Evolutionary conservation across 805 yeast species (phyloP), one percentile per base, ranked within the genome.

Genomic region (Schwanniomyces sp.): DNA sequence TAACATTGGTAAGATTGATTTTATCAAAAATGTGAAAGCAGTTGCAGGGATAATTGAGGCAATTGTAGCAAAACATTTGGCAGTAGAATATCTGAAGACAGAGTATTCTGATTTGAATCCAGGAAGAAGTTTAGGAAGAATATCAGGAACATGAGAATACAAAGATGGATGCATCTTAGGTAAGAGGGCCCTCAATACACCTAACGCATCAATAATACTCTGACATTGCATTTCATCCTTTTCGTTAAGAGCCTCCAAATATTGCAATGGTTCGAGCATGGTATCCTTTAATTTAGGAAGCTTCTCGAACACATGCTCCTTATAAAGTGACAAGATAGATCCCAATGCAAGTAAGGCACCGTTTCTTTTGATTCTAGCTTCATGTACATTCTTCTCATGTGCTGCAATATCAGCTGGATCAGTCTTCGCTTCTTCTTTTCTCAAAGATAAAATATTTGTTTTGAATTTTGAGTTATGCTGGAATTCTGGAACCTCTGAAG

Each of bases 401-500:
- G 76, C 78, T 0, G 82, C 78, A 48, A 80, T 75, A 52, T 84
- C 91, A 12, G 78, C 76, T 5, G 85, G 81, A 50, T 82, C 85
- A 1, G 82, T 66, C 43, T 75, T 75, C 1, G 85, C 81, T 53
- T 88, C 95, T 55, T 90, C 97, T 56, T 88, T 89, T 46, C 81
- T 74, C 55, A 91, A 74, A 1, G 97, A 89, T 45, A 91, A 67
- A 10, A 92, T 85, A 11, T 70, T 70, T 40, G 79, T 81, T 14
- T 66, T 74, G 47, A 76, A 71, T 11, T 68, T 65, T 34, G 79
- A 78, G 55, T 88, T 87, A 40, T 86, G 84, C 12, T 75, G 74
- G 60, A 89, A 94, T 58, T 90, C 97, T 2, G 99, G 99, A 28
- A 92, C 97, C 61, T 91, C 97, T 3, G 94, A 81, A 0, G 97